Evolutionary conservation across 2,329 filamentous ascomycete genomes (phyloP), one percentile per base, ranked within the genome.

Genomic region (Sarocladium kiliense): DNA sequence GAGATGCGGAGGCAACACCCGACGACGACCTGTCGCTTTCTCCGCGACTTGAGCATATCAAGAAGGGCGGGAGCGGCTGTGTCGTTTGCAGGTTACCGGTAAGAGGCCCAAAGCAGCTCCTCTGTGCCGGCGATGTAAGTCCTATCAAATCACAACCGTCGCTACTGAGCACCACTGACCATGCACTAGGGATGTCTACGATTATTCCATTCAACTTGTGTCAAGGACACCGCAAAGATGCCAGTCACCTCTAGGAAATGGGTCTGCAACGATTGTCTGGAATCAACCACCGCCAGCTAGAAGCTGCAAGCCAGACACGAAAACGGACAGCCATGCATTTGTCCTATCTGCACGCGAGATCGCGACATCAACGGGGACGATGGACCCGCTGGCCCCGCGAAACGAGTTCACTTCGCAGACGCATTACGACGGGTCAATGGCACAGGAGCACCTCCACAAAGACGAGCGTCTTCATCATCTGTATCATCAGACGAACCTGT

Each of bases 121-220:
- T 80, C 25, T 83, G 80, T 62, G 67, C 71, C 3, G 79, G 80
- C 58, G 70, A 74, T 68, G 78, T 81, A 63, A 67, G 71, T 67
- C 19, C 53, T 11, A 4, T 10, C 19, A 5, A 21, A 47, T 30
- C 25, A 14, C 18, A 18, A n/a, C n/a, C n/a, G n/a, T n/a, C n/a
- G n/a, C n/a, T 36, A 50, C 54, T 41, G 56, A 61, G 37, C 60
- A 23, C 34, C 30, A 21, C 4, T 21, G 3, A 36, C 26, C 18
- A n/a, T 27, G 16, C 21, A 27, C 10, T 16, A 51, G 47, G 27
- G 27, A 3, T 51, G 47, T n/a, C 18, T 51, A 18, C 47, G 30
- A 18, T 7, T 51, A n/a, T 51, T 34, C 56, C 80, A 83, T 60
- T 69, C 68, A 27, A 66, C 70, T 47, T 83, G 80, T 60, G 71